These are phyloP conservation scores for Candida arabinofermentans DNA, from an alignment of 805 yeast species.

Conservation along the genomic window DNA sequence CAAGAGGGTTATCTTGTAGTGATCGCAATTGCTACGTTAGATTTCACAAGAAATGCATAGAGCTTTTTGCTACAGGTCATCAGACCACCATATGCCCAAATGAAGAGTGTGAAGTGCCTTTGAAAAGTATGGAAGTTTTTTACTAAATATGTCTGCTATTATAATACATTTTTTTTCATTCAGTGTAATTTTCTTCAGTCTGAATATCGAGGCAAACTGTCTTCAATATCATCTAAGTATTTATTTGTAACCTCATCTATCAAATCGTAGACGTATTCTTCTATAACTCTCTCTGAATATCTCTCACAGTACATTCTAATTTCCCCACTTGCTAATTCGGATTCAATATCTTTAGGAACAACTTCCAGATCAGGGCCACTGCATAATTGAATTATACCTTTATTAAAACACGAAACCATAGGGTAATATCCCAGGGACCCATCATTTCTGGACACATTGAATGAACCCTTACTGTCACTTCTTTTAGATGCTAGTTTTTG, in stretches of 20 bases:
- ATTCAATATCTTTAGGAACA: conserved; percentile 35
- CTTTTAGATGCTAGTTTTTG: conserved; percentile 31
- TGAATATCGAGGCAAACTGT: background rate
- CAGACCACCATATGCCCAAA: conserved; percentile 32
- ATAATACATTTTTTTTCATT: background rate
- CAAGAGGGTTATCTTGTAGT: conserved; percentile 45
- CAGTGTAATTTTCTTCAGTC: background rate
- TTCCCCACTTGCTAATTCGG: conserved; percentile 17
- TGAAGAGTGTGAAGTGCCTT: conserved; percentile 18
- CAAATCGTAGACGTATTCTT: conserved; percentile 78
- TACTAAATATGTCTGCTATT: conserved; percentile 4
- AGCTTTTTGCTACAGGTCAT: conserved; percentile 34
- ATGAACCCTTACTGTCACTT: conserved; percentile 9
- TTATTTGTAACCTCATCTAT: conserved; percentile 78
- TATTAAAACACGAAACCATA: conserved; percentile 74
- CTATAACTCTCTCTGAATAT: conserved; percentile 67
- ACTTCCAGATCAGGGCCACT: conserved; percentile 61
- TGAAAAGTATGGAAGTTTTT: conserved; percentile 15
- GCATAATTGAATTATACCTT: conserved; percentile 70
- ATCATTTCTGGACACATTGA: conserved; percentile 54
- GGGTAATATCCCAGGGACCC: conserved; percentile 91
- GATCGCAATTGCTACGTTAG: conserved; percentile 32
- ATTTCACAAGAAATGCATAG: conserved; percentile 48
- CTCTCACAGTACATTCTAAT: conserved; percentile 55
- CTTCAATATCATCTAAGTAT: conserved; percentile 38